A percentile compares a stretch with the other conserved stretches of the same genome.
phyloP scores from a whole-genome alignment of 345 rosid species.

The Pseudoturritis turrita region DNA sequence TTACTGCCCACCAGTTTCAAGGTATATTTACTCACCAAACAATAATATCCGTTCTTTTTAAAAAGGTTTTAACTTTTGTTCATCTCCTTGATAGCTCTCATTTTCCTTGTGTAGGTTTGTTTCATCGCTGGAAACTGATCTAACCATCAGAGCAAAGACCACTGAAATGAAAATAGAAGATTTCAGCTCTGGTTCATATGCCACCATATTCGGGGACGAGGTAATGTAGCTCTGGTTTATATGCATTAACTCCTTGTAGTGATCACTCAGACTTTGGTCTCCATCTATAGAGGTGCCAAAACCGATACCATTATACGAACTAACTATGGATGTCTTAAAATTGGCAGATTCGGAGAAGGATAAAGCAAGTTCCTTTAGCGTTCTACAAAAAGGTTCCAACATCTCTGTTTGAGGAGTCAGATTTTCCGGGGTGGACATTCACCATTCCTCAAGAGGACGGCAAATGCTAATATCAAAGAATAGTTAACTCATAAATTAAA shows the following conservation, averaged over 20 bases:
- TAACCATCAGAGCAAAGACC: conserved; percentile 81
- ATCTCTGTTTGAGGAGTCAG: conserved; percentile 62
- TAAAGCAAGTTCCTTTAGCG: conserved; percentile 89
- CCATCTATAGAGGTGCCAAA: background rate
- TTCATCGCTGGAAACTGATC: conserved; percentile 76
- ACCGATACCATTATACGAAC: background rate
- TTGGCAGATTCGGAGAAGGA: conserved; percentile 67
- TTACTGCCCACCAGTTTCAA: conserved; percentile 93
- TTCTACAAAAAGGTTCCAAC: conserved; percentile 61
- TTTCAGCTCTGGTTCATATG: conserved; percentile 86
- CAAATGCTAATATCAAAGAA: conserved; percentile 13
- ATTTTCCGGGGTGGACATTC: conserved; percentile 85
- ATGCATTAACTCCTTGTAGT: background rate
- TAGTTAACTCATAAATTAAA: background rate
- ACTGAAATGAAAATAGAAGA: conserved; percentile 64
- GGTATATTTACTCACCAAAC: conserved; percentile 39
- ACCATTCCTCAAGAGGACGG: conserved; percentile 10
- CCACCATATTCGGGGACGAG: conserved; percentile 88
- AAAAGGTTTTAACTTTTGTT: background rate
- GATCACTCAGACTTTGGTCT: background rate
- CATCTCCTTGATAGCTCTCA: background rate
- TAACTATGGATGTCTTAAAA: background rate
- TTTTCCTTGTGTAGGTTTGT: conserved; percentile 54
- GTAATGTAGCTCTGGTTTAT: conserved; percentile 35
- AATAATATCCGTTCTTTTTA: background rate